Base-by-base conservation (phyloP, 768 basidiomycete species). In the Dioszegia crocea region DNA sequence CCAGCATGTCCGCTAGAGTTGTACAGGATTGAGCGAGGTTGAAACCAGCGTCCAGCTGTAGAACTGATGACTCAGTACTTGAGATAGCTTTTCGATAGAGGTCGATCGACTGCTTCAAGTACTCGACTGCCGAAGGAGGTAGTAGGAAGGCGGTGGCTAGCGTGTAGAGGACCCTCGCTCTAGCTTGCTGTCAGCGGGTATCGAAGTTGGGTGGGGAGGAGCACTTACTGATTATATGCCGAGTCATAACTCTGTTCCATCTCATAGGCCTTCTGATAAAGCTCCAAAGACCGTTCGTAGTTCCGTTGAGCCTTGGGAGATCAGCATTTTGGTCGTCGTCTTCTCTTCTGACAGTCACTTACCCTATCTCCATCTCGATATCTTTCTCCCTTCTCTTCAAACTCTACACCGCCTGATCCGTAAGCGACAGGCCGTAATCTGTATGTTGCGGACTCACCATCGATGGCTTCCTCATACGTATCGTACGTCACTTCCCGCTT, bases 341-440 rank as follows among this genome's bases (percentile, higher is more conserved):
- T 27, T 17, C 11, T 33, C 26, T 1, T 1, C 9, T 10, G 19
- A 3, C 36, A 21, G 1, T 33, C 2, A 52, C 63, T 41, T 30
- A 71, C 76, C 64, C 75, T 76, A 49, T 76, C 75, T 6, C 76
- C 76, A 58, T 68, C 65, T 17, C 66, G 49, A 49, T 74, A 77
- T 33, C 74, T 60, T 53, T 77, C 76, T 4, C 76, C 76, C 61
- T 77, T 76, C 59, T 77, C 76, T 57, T 77, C 76, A 61, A 66
- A 64, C 39, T 76, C 67, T 24, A 77, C 73, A 11, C 70, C 76
- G 9, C 69, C 76, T 74, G 33, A 8, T n/a, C 21, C 55, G 33
- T 43, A 16, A 52, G 19, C 45, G n/a, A 26, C 11, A n/a, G 27
- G 8, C 38, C 17, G 14, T 6, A 3, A 59, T 9, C 14, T 45